A percentile compares a stretch with the other conserved stretches of the same genome.
These are phyloP conservation scores for Xylariaceae sp. DNA, from an alignment of 2,329 filamentous ascomycete genomes.

Conservation along the genomic window DNA sequence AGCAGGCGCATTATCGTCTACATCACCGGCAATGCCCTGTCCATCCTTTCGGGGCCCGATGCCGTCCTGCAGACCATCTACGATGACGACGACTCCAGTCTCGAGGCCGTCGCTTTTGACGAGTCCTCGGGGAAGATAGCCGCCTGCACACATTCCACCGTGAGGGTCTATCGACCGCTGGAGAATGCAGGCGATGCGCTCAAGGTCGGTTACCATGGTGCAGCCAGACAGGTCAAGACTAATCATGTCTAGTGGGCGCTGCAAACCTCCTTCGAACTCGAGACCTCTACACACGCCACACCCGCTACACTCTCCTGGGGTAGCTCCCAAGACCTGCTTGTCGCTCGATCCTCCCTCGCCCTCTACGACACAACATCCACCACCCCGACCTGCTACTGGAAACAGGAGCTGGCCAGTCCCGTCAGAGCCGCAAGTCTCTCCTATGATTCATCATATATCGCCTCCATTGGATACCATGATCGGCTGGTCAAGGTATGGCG, in stretches of 20 bases:
- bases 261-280: constrained; percentile 56
- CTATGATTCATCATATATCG: constrained; percentile 82
- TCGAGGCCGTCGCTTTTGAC: constrained; percentile 78
- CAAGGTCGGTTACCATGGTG: constrained; percentile 53
- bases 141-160: constrained; percentile 59
- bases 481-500: constrained; percentile 90
- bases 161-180: constrained; percentile 77
- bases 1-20: constrained; percentile 52
- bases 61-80: constrained; percentile 86
- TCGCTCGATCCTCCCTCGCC: constrained; percentile 66
- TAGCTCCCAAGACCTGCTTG: constrained; percentile 74
- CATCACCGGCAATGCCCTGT: constrained; percentile 82
- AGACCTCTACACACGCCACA: constrained; percentile 42
- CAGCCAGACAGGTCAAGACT: neutral
- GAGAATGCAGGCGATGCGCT: constrained; percentile 65
- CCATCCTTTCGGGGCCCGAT: constrained; percentile 72
- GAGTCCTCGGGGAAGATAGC: constrained; percentile 82
- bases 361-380: constrained; percentile 57
- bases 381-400: constrained; percentile 63
- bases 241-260: constrained; percentile 52
- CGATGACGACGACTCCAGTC: constrained; percentile 63
- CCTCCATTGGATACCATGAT: constrained; percentile 74
- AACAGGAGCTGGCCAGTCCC: constrained; percentile 66
- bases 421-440: constrained; percentile 75
- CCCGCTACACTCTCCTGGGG: constrained; percentile 73